A percentile compares a stretch with the other conserved stretches of the same genome.
phyloP scores from a whole-genome alignment of 1,284 basidiomycete species.

The Chondrostereum purpureum region DNA sequence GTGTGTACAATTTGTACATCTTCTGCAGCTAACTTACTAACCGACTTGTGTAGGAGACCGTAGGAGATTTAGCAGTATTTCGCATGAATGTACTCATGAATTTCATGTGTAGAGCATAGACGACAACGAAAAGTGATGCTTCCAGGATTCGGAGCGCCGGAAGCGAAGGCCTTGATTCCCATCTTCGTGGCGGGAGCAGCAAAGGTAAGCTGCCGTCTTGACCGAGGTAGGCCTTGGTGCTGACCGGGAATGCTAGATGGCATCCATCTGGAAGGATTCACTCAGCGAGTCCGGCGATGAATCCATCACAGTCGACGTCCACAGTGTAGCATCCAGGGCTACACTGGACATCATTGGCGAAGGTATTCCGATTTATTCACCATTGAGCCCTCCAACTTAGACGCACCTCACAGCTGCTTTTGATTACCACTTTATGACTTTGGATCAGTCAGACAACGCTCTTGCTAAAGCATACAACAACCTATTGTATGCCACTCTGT shows the following conservation, averaged over 20 bases:
- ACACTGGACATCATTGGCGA: constrained; percentile 9
- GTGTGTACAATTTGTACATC: neutral
- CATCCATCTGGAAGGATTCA: constrained; percentile 7
- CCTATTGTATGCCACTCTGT: neutral
- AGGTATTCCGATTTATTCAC: constrained; percentile 2
- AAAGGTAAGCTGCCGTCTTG: neutral
- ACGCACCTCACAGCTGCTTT: constrained; percentile 3
- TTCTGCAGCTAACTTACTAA: neutral
- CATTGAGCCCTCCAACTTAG: neutral
- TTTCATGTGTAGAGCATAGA: constrained; percentile 13
- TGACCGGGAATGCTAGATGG: neutral
- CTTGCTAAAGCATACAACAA: neutral
- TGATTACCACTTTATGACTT: constrained; percentile 3
- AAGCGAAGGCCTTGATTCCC: constrained; percentile 11
- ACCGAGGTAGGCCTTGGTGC: neutral
- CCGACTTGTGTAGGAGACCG: constrained; percentile 5
- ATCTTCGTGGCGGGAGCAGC: constrained; percentile 8
- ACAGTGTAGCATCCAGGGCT: constrained; percentile 3
- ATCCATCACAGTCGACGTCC: constrained; percentile 1
- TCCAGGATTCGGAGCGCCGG: constrained; percentile 14
- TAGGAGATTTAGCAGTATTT: neutral
- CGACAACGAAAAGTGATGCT: constrained; percentile 16
- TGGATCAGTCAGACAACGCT: neutral
- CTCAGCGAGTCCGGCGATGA: neutral
- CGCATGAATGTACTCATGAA: neutral